Conservation (phyloP, 2,329 filamentous ascomycete genomes). For the Neofusicoccum sp. region DNA sequence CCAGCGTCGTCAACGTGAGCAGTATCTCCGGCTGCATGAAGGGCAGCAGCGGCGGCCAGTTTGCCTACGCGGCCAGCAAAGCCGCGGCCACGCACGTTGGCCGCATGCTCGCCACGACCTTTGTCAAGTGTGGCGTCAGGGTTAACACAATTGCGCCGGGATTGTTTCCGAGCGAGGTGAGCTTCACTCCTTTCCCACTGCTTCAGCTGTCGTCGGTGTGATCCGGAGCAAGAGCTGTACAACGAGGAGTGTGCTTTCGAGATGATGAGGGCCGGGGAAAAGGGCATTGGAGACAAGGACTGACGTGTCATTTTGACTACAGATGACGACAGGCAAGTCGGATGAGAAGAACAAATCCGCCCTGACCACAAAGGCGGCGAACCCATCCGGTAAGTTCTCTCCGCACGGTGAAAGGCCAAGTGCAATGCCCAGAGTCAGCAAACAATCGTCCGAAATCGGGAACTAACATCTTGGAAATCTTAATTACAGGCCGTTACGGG, state of each 20-base stretch:
- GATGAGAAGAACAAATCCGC: constrained; percentile 52
- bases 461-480: background rate
- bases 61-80: constrained; percentile 56
- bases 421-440: background rate
- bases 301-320: background rate
- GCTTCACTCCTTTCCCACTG: constrained; percentile 19
- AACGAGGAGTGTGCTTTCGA: no score
- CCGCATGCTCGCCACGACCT: constrained; percentile 50
- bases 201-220: background rate
- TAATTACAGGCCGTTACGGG: constrained; percentile 35
- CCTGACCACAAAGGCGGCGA: constrained; percentile 45
- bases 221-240: no score
- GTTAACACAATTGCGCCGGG: constrained; percentile 50
- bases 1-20: constrained; percentile 57
- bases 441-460: constrained; percentile 6
- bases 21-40: constrained; percentile 58
- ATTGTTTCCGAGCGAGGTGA: constrained; percentile 44
- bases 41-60: constrained; percentile 53
- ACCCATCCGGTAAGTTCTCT: constrained; percentile 34
- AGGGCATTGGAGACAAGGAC: background rate
- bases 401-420: background rate
- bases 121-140: constrained; percentile 46
- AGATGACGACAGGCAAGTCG: constrained; percentile 54
- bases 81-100: constrained; percentile 51
- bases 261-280: no score